phyloP scores from a whole-genome alignment of 140 eudicot genomes.

The Bidens hawaiensis region DNA sequence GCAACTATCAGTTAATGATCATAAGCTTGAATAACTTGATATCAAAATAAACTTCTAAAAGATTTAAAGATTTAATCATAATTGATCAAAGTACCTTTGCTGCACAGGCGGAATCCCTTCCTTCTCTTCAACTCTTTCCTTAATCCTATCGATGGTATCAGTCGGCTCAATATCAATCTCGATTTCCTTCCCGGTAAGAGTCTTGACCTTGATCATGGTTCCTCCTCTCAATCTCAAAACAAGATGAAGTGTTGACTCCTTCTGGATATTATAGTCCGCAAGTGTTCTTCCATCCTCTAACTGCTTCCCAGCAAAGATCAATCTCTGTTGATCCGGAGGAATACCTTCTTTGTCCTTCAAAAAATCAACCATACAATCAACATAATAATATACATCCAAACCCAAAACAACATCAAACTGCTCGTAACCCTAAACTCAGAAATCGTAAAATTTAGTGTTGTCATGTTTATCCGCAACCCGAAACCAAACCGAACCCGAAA shows the following conservation, averaged over 20 bases:
- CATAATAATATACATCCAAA: too few species aligned
- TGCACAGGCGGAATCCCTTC: slow-evolving; percentile 35
- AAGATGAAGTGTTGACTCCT: slow-evolving; percentile 34
- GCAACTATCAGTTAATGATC: background rate
- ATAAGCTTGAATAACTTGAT: background rate
- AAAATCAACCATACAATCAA: background rate
- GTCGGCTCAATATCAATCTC: slow-evolving; percentile 35
- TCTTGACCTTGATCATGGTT: slow-evolving; percentile 38
- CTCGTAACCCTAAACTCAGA: background rate
- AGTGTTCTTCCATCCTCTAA: slow-evolving; percentile 35
- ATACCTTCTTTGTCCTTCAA: slow-evolving; percentile 34
- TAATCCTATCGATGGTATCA: slow-evolving; percentile 29
- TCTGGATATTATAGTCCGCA: slow-evolving; percentile 33
- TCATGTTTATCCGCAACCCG: too few species aligned
- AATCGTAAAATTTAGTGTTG: too few species aligned
- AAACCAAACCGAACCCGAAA: too few species aligned
- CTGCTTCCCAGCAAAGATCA: slow-evolving; percentile 37
- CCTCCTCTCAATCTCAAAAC: slow-evolving; percentile 36
- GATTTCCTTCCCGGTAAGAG: slow-evolving; percentile 35
- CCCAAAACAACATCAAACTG: background rate
- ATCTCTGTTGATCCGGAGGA: slow-evolving; percentile 34
- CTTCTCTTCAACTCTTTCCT: slow-evolving; percentile 37
- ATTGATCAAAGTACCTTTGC: slow-evolving; percentile 14
- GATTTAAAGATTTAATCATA: background rate
- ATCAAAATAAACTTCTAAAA: background rate